A percentile compares a stretch with the other conserved stretches of the same genome.
These are phyloP conservation scores for Backusella circina DNA, from an alignment of 192 early-diverging fungal genomes.

Conservation along the genomic window DNA sequence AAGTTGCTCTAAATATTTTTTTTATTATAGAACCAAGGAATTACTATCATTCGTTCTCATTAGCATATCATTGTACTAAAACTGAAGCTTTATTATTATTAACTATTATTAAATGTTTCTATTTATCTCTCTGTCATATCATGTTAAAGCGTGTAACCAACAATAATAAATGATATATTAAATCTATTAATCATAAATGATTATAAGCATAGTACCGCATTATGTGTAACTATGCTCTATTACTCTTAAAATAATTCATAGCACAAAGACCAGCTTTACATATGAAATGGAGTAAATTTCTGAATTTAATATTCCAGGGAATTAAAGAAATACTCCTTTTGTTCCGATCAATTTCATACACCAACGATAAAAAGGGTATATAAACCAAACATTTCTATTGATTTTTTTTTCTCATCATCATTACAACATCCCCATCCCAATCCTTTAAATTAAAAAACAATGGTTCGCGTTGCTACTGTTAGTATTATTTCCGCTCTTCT, in stretches of 20 bases:
- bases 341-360: not conserved
- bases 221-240: not conserved
- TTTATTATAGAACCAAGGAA: no score
- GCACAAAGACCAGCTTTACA: not conserved
- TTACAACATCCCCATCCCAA: not conserved
- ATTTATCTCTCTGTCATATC: not conserved
- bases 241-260: not conserved
- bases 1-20: no score
- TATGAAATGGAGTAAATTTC: not conserved
- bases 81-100: no score
- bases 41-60: no score
- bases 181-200: not conserved
- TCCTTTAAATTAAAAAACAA: not conserved
- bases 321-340: not conserved
- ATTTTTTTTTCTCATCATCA: not conserved
- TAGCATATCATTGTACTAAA: no score
- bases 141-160: not conserved
- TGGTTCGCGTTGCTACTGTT: not conserved
- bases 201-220: not conserved
- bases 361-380: not conserved
- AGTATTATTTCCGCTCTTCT: conserved; percentile 8
- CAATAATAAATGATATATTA: not conserved
- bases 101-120: no score
- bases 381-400: not conserved
- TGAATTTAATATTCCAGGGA: not conserved